These are phyloP conservation scores for Arthrobotrys pseudoclavata DNA, from an alignment of 2,329 filamentous ascomycete species.

Conservation along the genomic window DNA sequence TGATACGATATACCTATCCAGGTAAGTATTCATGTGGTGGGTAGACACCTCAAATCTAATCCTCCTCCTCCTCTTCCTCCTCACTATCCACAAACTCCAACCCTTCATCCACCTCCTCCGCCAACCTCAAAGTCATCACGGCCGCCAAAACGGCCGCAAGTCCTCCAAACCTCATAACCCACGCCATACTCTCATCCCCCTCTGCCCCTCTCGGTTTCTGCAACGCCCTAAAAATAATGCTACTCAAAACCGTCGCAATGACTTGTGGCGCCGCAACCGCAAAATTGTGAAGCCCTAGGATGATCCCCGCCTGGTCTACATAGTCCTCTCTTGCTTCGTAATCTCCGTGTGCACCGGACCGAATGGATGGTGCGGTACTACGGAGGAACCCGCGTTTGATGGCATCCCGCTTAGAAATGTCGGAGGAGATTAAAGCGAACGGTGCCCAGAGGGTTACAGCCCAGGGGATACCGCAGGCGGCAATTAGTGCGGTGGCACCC, in stretches of 20 bases:
- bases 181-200: constrained; percentile 87
- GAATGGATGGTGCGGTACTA: constrained; percentile 27
- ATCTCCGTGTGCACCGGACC: constrained; percentile 17
- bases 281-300: constrained; percentile 96
- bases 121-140: constrained; percentile 77
- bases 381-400: constrained; percentile 69
- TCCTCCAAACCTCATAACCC: constrained; percentile 87
- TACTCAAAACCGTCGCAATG: constrained; percentile 86
- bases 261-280: constrained; percentile 92
- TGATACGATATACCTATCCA: neutral
- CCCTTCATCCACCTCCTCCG: constrained; percentile 70
- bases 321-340: constrained; percentile 43
- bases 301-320: constrained; percentile 81
- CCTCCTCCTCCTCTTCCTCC: constrained; percentile 54
- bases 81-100: constrained; percentile 59
- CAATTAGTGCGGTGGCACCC: constrained; percentile 81
- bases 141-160: constrained; percentile 82
- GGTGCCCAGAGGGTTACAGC: constrained; percentile 93
- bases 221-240: constrained; percentile 83
- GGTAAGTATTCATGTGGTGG: too few relatives aligned
- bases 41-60: constrained; percentile 6
- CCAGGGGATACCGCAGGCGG: constrained; percentile 89
- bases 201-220: constrained; percentile 89
- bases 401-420: constrained; percentile 86
- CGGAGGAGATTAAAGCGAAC: constrained; percentile 92